Base-by-base conservation (phyloP, 1,139 yeast genomes). In the Ogataea hybrid region DNA sequence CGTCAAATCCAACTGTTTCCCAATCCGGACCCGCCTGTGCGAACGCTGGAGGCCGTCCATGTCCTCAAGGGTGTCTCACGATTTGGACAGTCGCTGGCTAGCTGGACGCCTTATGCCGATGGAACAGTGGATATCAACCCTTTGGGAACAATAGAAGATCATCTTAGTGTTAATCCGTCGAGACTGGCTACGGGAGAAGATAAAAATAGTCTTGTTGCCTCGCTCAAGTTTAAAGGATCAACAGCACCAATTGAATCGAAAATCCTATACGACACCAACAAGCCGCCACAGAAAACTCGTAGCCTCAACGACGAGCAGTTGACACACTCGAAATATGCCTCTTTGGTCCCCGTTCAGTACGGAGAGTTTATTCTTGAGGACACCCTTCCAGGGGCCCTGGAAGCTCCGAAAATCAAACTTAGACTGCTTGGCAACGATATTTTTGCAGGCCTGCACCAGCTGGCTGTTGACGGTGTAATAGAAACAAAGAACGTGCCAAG, bases 381-480 rank as follows among this genome's bases (percentile, higher is more conserved):
- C 28, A 20, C 39, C 7, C 31, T 34, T 14, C 41, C 29, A 33
- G 49, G 31, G 5, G 28, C 34, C 9, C 16, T 21, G 6, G 47
- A 42, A 3, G 32, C 47, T 3, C 51, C 72, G 2, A 47, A 50
- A 3, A 63, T 85, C 2, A 71, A 69, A 17, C 47, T 87, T 21
- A 70, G 73, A 45, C 59, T 87, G 5, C 67, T 73, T 3, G 96
- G 96, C 0, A 64, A 68, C n/a, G 95, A 88, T 58, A 76, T 88
- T 1, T 85, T 81, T 70, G 95, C 79, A 2, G 96, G 96, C 0
- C 56, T 88, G 31, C 89, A 85, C 58, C 82, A 84, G 52, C 66
- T 87, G 28, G 77, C 89, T n/a, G 79, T 69, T 4, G 54, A 66
- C 12, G 78, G 75, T 35, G 54, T 72, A 0, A 57, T 82, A 2